Base-by-base conservation (phyloP, 805 yeast species). In the Saccharomycopsis olivae region DNA sequence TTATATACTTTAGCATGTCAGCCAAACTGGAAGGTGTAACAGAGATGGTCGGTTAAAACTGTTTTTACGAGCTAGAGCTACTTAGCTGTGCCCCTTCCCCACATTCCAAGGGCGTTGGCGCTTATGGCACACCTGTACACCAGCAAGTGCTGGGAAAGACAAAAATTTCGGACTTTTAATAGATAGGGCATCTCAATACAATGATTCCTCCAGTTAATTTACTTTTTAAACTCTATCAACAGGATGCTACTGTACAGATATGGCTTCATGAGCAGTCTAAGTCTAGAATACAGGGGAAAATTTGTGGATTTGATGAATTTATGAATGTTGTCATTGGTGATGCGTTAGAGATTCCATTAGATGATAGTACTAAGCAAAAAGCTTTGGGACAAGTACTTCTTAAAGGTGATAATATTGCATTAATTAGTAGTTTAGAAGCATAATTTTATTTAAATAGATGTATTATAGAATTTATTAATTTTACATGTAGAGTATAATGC, bases 291-390 rank as follows among this genome's bases (percentile, higher is more conserved):
- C 83, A 81, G 50, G 98, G 98, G 1, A 73, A 69, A 46, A 78
- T 92, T 23, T 68, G 79, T 45, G 99, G 99, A 1, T 89, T 94
- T 59, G 99, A 92, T 59, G 98, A 94, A 62, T 89, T 88, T 54
- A 94, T 92, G 98, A 92, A 92, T 55, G 61, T 77, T 14, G 81
- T 76, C 3, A 60, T 77, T 17, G 77, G 72, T 25, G 71, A 73
- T 36, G 80, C 81, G 0, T 52, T 57, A 10, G 95, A 94, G 51
- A 65, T 89, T 4, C 69, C 38, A 55, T 55, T n/a, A 69, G 69
- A 29, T 75, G 68, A 36, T 47, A 66, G 1, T 16, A 24, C 16
- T 3, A 29, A 28, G 21, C 14, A 64, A 64, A 40, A 70, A 73
- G 20, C 59, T 61, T 53, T 85, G 42, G 95, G 95, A 1, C 65